phyloP scores from a whole-genome alignment of 2,329 filamentous ascomycete species.

The Penicillium paneum region DNA sequence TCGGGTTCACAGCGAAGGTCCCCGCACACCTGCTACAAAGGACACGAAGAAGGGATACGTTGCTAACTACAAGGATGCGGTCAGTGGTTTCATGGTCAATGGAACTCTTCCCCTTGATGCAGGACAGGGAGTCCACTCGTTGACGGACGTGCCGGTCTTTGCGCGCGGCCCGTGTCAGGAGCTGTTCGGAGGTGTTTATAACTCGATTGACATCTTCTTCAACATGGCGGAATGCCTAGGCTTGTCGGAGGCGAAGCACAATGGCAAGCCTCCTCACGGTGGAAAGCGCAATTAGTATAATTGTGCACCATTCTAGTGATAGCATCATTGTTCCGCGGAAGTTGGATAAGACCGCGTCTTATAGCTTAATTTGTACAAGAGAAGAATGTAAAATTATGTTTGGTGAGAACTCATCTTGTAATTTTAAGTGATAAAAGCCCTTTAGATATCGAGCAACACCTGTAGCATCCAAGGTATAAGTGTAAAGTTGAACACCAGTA shows the following conservation, averaged over 20 bases:
- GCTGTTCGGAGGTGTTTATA: constrained; percentile 57
- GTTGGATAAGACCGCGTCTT: no score
- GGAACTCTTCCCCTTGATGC: constrained; percentile 66
- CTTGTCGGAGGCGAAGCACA: constrained; percentile 26
- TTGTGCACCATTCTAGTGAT: background rate
- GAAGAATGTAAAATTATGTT: background rate
- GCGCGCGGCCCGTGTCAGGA: constrained; percentile 76
- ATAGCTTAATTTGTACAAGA: background rate
- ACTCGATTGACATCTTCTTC: constrained; percentile 43
- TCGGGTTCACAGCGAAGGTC: constrained; percentile 63
- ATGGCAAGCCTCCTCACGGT: background rate
- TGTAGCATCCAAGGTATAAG: background rate
- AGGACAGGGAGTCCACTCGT: constrained; percentile 68
- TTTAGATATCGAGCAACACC: background rate
- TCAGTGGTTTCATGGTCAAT: constrained; percentile 68
- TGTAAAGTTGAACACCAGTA: constrained; percentile 1
- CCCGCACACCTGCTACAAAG: constrained; percentile 59
- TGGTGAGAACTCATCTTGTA: background rate
- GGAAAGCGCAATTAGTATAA: background rate
- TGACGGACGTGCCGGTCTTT: constrained; percentile 76
- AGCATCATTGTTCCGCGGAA: background rate
- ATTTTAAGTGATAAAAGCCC: background rate
- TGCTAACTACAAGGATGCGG: constrained; percentile 65
- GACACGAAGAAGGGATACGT: constrained; percentile 59
- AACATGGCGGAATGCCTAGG: constrained; percentile 41